Base-by-base conservation (phyloP, 2,329 filamentous ascomycete species). In the Drechslera avenae region DNA sequence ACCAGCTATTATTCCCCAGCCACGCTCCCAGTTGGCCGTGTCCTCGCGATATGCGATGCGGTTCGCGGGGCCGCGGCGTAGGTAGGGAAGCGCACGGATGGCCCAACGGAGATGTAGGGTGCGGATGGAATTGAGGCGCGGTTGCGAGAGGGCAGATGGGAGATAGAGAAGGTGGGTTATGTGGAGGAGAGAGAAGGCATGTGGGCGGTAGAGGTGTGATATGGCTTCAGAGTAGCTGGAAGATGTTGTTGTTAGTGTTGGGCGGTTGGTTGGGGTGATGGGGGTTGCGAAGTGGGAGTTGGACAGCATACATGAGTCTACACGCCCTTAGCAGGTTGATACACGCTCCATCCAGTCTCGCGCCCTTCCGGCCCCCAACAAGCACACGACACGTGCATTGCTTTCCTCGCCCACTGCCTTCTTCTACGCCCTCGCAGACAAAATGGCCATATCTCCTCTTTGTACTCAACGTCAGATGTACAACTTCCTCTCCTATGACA, bases 101-200 rank as follows among this genome's bases (percentile, higher is more conserved):
- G 63, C 48, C 69, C 69, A 73, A 44, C 67, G 66, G 2, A 73
- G 50, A 8, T 60, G 60, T 3, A 73, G 59, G 0, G 50, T 60
- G 30, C 65, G 66, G 23, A 73, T 71, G 1, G 52, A 45, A 18
- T 68, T 55, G 7, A 71, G 53, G 18, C 65, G 64, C 1, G 54
- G 60, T 26, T 64, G 46, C 0, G 68, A 68, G 16, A 69, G 32
- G 43, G 59, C 60, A 1, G 56, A 56, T 3, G 69, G 68, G 5
- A 73, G 67, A 44, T 66, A 66, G 13, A 72, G 61, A 5, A 73
- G 63, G 41, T 73, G 70, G 1, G 66, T 69, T 23, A 61, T 41
- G 23, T 73, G 67, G 5, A 73, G 60, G 35, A 73, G 59, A 12
- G 69, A 71, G 45, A 73, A 73, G 3, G 59, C 59, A 21, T 71